Evolutionary conservation across 1,139 yeast species (phyloP), one percentile per base, ranked within the genome.

Genomic region (Kazachstania sp.): DNA sequence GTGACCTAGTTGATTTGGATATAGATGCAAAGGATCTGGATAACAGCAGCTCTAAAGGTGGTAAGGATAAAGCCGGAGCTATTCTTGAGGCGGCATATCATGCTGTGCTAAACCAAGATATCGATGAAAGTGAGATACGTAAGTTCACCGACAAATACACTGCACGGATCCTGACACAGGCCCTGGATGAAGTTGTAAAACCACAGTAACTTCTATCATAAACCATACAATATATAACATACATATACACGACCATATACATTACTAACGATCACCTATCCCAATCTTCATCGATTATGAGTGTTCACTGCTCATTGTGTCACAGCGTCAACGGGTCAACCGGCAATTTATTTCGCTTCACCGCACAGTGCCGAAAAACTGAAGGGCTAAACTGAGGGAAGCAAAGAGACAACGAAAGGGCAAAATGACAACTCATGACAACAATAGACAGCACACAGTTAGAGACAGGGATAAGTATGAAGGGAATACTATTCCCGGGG

Each of bases 1-100:
- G 75, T 16, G 90, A 83, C 51, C 54, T 82, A 38, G 72, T 74
- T 35, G 88, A 82, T 50, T 67, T 80, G 52, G 79, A 79, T 54
- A 55, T 69, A 49, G 73, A 69, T 30, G 64, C 64, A 29, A 59
- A 60, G 5, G 71, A 67, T 39, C 55, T 60, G 35, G 52, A 55
- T 36, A 53, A 36, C 46, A 11, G 18, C 2, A 19, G 36, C 8
- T 45, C 44, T 41, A 56, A 52, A 16, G 16, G 11, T 16, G 13
- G 28, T 32, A 52, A 32, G 54, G 61, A 49, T 18, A 53, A 51
- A 5, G 15, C 11, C 8, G 42, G 42, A 28, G 29, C 32, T 6
- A 51, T 50, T 26, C 37, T 62, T 37, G 63, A 61, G 42, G 51
- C 47, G 13, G 52, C 58, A 43, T 61, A 62, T 46, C 50, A 51